A percentile compares a stretch with the other conserved stretches of the same genome.
These are phyloP conservation scores for Silene latifolia DNA, from an alignment of 148 eudicot species.

Conservation along the genomic window DNA sequence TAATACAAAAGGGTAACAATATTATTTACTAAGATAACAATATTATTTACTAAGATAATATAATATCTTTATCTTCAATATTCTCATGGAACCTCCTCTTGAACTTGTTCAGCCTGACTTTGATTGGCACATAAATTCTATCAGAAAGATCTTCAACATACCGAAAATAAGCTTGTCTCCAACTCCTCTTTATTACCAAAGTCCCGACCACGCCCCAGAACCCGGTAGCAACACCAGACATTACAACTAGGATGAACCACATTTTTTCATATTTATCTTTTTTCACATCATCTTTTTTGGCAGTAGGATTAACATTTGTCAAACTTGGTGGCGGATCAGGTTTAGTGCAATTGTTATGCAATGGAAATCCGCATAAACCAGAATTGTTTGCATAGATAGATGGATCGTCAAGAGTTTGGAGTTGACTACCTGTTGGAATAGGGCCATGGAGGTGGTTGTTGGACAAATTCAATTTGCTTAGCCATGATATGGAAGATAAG, in stretches of 20 bases:
- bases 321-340: background rate
- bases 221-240: slow-evolving; percentile 26
- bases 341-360: slow-evolving; percentile 17
- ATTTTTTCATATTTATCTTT: background rate
- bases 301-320: background rate
- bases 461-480: no score
- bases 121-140: background rate
- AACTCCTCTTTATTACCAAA: slow-evolving; percentile 17
- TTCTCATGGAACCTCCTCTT: background rate
- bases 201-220: slow-evolving; percentile 34
- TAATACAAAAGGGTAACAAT: no score
- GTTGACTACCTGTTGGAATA: slow-evolving; percentile 31
- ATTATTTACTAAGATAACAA: no score
- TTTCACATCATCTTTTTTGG: background rate
- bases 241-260: slow-evolving; percentile 18
- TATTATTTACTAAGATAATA: no score
- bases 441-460: slow-evolving; percentile 24
- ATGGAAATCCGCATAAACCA: slow-evolving; percentile 38
- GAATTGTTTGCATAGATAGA: slow-evolving; percentile 33
- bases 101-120: background rate
- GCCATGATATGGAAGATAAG: no score
- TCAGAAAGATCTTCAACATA: slow-evolving; percentile 13
- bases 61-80: no score
- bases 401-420: slow-evolving; percentile 27
- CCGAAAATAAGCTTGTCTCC: slow-evolving; percentile 23